Evolutionary conservation across 352 stramenopile genomes (phyloP).

Genomic region (Pythium phragmiticola): DNA sequence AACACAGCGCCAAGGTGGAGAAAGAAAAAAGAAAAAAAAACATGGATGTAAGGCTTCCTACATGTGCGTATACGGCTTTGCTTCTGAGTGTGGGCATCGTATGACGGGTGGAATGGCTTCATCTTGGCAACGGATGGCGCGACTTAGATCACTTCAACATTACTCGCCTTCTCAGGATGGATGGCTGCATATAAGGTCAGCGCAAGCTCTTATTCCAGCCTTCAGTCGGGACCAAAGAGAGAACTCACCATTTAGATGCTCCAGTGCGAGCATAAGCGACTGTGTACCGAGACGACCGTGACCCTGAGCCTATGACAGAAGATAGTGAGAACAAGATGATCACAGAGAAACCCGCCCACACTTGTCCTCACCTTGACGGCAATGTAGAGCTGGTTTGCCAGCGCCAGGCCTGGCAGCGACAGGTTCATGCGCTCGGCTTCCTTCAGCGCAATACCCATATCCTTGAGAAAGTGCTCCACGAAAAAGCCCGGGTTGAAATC

Average conservation of each 20-base stretch:
- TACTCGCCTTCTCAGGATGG: constrained; percentile 11
- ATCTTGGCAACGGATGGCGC: not conserved
- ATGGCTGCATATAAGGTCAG: constrained; percentile 7
- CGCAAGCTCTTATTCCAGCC: not conserved
- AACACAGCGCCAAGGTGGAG: too few species aligned
- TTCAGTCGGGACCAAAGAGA: too few species aligned
- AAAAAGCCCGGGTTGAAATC: constrained; percentile 91
- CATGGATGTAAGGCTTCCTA: too few species aligned
- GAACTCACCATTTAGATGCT: constrained; percentile 78
- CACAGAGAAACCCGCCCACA: not conserved
- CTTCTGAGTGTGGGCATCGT: too few species aligned
- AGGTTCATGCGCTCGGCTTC: constrained; percentile 86
- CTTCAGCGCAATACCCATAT: constrained; percentile 89
- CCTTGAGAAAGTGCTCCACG: constrained; percentile 91
- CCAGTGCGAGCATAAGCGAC: constrained; percentile 83
- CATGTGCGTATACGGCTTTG: too few species aligned
- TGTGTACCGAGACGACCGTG: constrained; percentile 81
- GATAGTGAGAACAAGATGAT: not conserved
- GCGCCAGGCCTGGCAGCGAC: constrained; percentile 75
- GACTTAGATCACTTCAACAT: constrained; percentile 34
- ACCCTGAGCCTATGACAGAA: constrained; percentile 58
- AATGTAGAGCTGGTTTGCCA: constrained; percentile 87
- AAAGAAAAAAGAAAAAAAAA: too few species aligned
- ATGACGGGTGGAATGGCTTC: too few species aligned
- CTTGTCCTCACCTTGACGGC: constrained; percentile 58